Evolutionary conservation across 2,329 filamentous ascomycete species (phyloP), one percentile per base, ranked within the genome.

Genomic region (Stachybotrys elegans): DNA sequence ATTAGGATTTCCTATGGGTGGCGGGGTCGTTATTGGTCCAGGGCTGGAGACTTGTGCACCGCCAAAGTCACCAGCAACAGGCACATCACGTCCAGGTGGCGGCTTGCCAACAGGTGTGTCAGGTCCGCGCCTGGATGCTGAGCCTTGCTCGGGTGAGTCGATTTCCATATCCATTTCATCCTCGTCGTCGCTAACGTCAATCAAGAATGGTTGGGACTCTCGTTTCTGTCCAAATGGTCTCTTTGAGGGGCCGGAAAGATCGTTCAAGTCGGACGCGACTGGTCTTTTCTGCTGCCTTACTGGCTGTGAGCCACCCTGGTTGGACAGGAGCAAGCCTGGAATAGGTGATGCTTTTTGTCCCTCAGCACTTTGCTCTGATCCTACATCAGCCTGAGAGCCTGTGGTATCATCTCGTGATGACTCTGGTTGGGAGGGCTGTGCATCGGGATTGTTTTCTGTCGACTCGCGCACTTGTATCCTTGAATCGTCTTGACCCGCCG

Each of bases 171-270:
- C 81, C 38, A 82, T 73, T 50, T 83, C 79, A 44, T 81, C 79
- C 40, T 81, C 76, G 29, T 77, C 74, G 6, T 95, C 91, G 58
- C 88, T 95, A 31, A 94, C 84, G 51, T 94, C 81, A 52, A 95
- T 95, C 31, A 95, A 78, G 42, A 95, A 77, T 3, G 76, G 76
- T 40, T 81, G 73, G 20, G 83, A 73, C 42, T 76, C 69, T 20
- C 73, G 71, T 38, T 70, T 72, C 36, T 83, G 78, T 12, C 77
- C 78, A 54, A 84, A 83, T 4, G 80, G 76, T 40, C 83, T 79
- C 53, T 86, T 87, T 14, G 67, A 57, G 2, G 63, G 56, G 3
- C 59, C 55, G 1, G 58, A 55, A 17, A 72, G 69, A n/a, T 79
- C 76, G 48, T 86, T 80, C 50, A 86, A 83, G 56, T 90, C 85